phyloP scores from a whole-genome alignment of 2,329 filamentous ascomycete genomes.

The Simplicillium sp. region DNA sequence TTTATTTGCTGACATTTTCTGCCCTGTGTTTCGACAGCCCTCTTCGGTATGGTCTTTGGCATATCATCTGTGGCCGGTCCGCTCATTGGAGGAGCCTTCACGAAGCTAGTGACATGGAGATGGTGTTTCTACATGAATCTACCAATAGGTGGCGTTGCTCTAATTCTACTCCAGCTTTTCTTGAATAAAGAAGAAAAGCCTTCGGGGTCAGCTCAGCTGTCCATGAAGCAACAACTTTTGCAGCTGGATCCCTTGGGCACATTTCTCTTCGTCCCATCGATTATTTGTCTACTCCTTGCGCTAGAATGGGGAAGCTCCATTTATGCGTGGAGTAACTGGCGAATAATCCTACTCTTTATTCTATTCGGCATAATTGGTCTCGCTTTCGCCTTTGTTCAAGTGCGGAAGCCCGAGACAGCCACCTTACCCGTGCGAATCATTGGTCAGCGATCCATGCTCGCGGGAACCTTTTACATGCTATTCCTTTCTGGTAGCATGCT shows the following conservation, averaged over 20 bases:
- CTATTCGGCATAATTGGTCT: conserved; percentile 35
- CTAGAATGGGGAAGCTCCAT: conserved; percentile 53
- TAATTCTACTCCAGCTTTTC: conserved; percentile 38
- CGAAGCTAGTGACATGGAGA: conserved; percentile 36
- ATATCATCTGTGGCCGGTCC: conserved; percentile 44
- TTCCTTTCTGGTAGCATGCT: conserved; percentile 42
- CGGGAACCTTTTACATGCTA: conserved; percentile 34
- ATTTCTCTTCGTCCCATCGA: conserved; percentile 47
- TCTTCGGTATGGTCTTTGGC: conserved; percentile 48
- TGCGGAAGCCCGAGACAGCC: conserved; percentile 43
- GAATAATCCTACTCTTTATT: conserved; percentile 43
- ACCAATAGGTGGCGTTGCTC: conserved; percentile 41
- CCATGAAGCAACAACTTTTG: conserved; percentile 38
- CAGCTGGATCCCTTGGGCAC: conserved; percentile 51
- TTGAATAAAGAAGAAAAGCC: no score
- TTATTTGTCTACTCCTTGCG: conserved; percentile 51
- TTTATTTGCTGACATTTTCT: neutral
- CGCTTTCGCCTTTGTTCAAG: conserved; percentile 41
- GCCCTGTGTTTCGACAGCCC: no score
- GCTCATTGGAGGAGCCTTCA: conserved; percentile 44
- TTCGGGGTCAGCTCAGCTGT: no score
- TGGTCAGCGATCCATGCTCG: conserved; percentile 42
- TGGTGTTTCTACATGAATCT: conserved; percentile 54
- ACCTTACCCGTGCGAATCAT: conserved; percentile 47
- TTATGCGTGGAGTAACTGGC: conserved; percentile 42